A percentile compares a stretch with the other conserved stretches of the same genome.
Conservation (phyloP, 805 yeast species). For the Wickerhamomyces kurtzmanii region DNA sequence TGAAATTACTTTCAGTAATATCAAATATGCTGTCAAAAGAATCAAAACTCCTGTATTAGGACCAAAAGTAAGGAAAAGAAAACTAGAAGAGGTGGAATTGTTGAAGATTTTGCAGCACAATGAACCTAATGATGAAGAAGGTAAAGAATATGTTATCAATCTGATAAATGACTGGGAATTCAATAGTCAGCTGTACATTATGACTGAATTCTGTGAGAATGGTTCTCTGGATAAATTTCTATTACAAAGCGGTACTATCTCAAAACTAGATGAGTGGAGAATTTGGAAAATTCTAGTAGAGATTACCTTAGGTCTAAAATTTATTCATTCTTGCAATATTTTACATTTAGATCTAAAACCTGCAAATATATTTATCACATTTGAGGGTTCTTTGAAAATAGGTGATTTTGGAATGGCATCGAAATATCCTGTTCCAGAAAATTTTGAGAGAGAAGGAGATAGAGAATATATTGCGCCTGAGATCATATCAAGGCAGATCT, state of each 20-base stretch:
- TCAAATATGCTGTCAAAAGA: slow-evolving; percentile 79
- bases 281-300: slow-evolving; percentile 95
- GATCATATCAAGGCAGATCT: slow-evolving; percentile 69
- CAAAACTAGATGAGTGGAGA: slow-evolving; percentile 89
- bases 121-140: slow-evolving; percentile 38
- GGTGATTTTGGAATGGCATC: slow-evolving; percentile 97
- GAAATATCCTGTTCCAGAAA: slow-evolving; percentile 54
- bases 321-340: slow-evolving; percentile 68
- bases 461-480: slow-evolving; percentile 98
- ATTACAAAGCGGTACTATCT: slow-evolving; percentile 63
- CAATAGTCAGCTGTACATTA: slow-evolving; percentile 68
- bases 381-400: slow-evolving; percentile 88
- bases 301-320: slow-evolving; percentile 66
- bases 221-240: slow-evolving; percentile 81
- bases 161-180: slow-evolving; percentile 83
- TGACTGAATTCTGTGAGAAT: slow-evolving; percentile 93
- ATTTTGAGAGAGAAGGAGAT: slow-evolving; percentile 91
- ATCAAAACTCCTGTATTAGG: slow-evolving; percentile 57
- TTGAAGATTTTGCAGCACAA: slow-evolving; percentile 31
- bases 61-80: slow-evolving; percentile 48
- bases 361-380: slow-evolving; percentile 87
- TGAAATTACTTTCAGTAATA: slow-evolving; percentile 60
- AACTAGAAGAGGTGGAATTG: slow-evolving; percentile 73
- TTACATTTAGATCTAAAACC: slow-evolving; percentile 92
- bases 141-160: slow-evolving; percentile 68